phyloP scores from a whole-genome alignment of 2,329 filamentous ascomycete species.

The Fusarium incarnatum region DNA sequence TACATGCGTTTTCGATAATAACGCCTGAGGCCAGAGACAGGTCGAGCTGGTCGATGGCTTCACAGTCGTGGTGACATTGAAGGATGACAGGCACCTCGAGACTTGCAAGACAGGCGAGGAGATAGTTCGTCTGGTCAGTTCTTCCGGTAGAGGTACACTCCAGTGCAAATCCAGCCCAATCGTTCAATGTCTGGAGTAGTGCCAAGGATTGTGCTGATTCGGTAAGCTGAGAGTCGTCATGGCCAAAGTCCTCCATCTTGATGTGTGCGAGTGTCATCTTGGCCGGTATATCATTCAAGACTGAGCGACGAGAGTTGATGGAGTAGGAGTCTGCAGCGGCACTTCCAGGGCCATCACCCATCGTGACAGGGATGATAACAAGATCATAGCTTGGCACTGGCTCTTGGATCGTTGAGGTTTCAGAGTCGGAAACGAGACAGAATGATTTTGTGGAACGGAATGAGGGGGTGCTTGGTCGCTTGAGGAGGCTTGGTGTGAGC shows the following conservation, averaged over 20 bases:
- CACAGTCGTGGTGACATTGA: constrained; percentile 28
- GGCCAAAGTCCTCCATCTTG: not conserved
- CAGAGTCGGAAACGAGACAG: not conserved
- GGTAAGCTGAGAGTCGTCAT: not conserved
- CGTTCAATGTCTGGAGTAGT: not conserved
- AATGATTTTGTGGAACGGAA: constrained; percentile 8
- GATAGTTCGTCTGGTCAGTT: constrained; percentile 13
- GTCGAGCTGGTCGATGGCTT: constrained; percentile 21
- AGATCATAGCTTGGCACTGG: not conserved
- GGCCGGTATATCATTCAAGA: not conserved
- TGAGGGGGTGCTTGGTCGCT: not conserved
- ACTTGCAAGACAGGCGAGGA: not conserved
- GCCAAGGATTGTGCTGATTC: not conserved
- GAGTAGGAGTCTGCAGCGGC: not conserved
- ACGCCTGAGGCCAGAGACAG: constrained; percentile 26
- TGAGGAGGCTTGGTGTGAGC: not conserved
- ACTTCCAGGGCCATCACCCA: not conserved
- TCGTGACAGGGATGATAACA: not conserved
- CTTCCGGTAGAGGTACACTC: constrained; percentile 1
- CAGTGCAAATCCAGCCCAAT: not conserved
- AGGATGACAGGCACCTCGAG: constrained; percentile 26
- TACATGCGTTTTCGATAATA: constrained; percentile 34
- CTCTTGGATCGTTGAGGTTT: not conserved
- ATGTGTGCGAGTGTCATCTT: not conserved
- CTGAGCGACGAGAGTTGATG: not conserved